Evolutionary conservation across 345 rosid species (phyloP).

Genomic region (Eucalyptus curtisii): DNA sequence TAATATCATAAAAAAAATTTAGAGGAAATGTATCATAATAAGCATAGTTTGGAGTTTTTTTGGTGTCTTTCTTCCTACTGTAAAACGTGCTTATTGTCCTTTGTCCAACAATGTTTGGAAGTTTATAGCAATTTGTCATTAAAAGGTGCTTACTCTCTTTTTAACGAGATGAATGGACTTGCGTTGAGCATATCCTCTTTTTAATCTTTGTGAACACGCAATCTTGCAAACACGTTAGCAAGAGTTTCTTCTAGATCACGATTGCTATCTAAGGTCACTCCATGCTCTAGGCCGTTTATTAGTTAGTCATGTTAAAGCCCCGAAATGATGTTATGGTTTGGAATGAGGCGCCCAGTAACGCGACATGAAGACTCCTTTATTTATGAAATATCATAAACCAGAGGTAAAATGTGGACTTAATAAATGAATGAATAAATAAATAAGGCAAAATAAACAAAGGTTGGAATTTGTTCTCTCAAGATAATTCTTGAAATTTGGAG

Average conservation of each 20-base stretch:
- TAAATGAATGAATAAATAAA: background rate
- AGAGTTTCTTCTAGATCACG: background rate
- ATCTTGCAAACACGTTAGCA: too few species aligned
- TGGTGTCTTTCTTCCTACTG: too few species aligned
- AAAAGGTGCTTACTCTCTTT: background rate
- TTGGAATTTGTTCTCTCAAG: background rate
- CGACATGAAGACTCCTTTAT: background rate
- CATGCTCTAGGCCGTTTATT: background rate
- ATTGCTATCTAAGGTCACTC: background rate
- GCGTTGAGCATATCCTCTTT: background rate
- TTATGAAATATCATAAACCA: background rate
- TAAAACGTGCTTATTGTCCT: rapidly evolving
- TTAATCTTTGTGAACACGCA: background rate
- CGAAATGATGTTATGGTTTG: too few species aligned
- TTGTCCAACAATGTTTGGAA: background rate
- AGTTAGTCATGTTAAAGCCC: too few species aligned
- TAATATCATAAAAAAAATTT: too few species aligned
- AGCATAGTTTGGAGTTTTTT: too few species aligned
- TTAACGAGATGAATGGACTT: background rate
- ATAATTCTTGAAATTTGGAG: background rate
- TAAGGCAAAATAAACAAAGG: background rate
- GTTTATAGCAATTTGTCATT: background rate
- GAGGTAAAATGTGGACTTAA: background rate
- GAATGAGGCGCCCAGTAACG: rapidly evolving
- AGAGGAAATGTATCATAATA: rapidly evolving